Conservation (phyloP, 352 stramenopile species). For the Phytophthora agathidicida region DNA sequence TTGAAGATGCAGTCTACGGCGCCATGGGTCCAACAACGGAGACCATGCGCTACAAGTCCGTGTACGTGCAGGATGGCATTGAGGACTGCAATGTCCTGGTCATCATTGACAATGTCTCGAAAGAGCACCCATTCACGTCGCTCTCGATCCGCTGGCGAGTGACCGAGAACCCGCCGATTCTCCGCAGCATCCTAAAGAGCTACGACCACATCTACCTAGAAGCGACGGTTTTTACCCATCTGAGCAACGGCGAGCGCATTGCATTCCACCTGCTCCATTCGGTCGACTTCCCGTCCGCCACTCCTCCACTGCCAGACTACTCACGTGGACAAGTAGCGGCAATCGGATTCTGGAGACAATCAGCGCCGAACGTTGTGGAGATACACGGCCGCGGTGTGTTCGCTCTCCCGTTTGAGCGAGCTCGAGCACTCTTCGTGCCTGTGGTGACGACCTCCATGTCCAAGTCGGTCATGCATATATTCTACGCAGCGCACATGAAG, state of each 20-base stretch:
- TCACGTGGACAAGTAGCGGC: constrained; percentile 29
- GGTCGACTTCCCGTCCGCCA: constrained; percentile 21
- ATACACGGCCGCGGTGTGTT: constrained; percentile 31
- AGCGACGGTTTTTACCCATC: constrained; percentile 25
- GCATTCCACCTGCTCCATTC: constrained; percentile 34
- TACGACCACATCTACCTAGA: constrained; percentile 47
- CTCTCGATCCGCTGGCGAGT: constrained; percentile 32
- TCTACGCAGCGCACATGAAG: constrained; percentile 34
- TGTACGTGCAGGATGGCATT: constrained; percentile 36
- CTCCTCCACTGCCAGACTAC: constrained; percentile 14
- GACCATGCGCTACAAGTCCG: constrained; percentile 35
- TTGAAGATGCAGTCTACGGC: constrained; percentile 40
- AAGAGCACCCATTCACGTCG: constrained; percentile 21
- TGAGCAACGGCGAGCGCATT: constrained; percentile 18
- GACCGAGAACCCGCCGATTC: constrained; percentile 31
- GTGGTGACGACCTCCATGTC: constrained; percentile 25
- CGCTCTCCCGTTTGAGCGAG: constrained; percentile 24
- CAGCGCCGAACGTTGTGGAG: constrained; percentile 23
- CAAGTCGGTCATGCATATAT: constrained; percentile 33
- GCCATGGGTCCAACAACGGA: constrained; percentile 34
- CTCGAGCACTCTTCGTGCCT: constrained; percentile 24
- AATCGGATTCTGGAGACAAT: constrained; percentile 32
- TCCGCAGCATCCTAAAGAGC: constrained; percentile 33
- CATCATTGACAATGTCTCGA: constrained; percentile 30
- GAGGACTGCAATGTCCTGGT: constrained; percentile 35